A percentile compares a stretch with the other conserved stretches of the same genome.
phyloP scores from a whole-genome alignment of 169 alveolate species.

The Cryptosporidium ryanae region DNA sequence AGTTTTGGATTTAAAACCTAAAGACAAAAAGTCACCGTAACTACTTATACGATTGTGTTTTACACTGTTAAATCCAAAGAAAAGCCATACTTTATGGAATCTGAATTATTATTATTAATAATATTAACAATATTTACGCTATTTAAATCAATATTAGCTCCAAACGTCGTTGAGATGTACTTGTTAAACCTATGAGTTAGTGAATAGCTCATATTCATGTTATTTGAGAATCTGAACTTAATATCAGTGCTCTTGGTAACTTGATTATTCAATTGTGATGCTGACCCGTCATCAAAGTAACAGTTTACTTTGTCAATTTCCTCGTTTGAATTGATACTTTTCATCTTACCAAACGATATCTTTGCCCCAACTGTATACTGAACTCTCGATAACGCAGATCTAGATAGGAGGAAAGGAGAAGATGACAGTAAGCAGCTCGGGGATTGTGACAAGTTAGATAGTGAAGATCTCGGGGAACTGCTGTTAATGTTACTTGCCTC shows the following conservation, averaged over 20 bases:
- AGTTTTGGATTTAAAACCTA: no score
- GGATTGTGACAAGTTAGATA: neutral
- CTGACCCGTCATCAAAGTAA: neutral
- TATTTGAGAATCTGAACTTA: slow-evolving; percentile 30
- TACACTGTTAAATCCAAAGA: slow-evolving; percentile 38
- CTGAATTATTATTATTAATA: slow-evolving; percentile 18
- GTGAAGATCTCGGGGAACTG: neutral
- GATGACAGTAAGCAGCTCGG: no score
- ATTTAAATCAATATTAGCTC: slow-evolving; percentile 22
- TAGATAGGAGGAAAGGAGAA: no score
- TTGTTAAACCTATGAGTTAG: slow-evolving; percentile 41
- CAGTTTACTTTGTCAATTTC: neutral
- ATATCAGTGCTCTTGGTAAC: slow-evolving; percentile 27
- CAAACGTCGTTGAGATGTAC: slow-evolving; percentile 59
- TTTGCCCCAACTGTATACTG: slow-evolving; percentile 54
- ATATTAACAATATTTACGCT: neutral
- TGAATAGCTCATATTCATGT: slow-evolving; percentile 43
- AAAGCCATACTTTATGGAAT: slow-evolving; percentile 63
- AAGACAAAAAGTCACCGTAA: neutral
- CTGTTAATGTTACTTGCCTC: no score
- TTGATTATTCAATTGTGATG: neutral
- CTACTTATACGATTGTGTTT: neutral
- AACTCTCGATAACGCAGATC: neutral
- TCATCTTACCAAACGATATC: slow-evolving; percentile 25
- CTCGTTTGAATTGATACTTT: neutral